Base-by-base conservation (phyloP, 1,284 basidiomycete genomes). In the Peniophora sp. region DNA sequence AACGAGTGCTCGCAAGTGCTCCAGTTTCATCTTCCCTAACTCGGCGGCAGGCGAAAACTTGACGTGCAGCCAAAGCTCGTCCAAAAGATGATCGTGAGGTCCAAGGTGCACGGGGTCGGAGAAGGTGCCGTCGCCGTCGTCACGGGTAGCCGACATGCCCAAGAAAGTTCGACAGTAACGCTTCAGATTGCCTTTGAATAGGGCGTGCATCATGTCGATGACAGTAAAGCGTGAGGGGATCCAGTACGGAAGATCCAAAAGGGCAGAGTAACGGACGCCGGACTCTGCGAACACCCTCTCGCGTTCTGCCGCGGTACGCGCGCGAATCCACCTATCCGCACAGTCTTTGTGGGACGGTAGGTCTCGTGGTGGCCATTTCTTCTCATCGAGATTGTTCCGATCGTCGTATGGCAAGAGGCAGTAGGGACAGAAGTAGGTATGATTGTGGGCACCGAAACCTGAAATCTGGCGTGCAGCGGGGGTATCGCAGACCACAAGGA, bases 221-320 rank as follows among this genome's bases (percentile, higher is more conserved):
- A 45, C 65, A 8, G 64, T 55, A 51, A 60, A 63, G 14, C 47
- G 42, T 1, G 62, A 56, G 2, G 66, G 70, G 53, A 72, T 62
- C 67, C 66, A 73, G 50, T 73, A 74, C 0, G 58, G 58, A 1
- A 74, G 61, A 5, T 54, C 47, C 51, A 66, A 63, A 1, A 75
- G 57, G 42, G 63, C 58, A 1, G 67, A 65, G 66, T 66, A 73
- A 0, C 63, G 59, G 2, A 73, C 53, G 0, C 68, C 64, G 43
- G 64, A 23, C 11, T 52, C 20, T 32, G 61, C 52, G 45, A 64
- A 63, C 10, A 65, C 46, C 3, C 22, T 34, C 3, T 63, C 49
- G 17, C 58, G 54, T 18, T 55, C 55, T 22, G 3, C 43, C 34
- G 57, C 48, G 1, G 57, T 62, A 9, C 24, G 6, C 2, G 64